Evolutionary conservation across 371 early-diverging fungal genomes (phyloP).

Genomic region (Parasitella parasitica): DNA sequence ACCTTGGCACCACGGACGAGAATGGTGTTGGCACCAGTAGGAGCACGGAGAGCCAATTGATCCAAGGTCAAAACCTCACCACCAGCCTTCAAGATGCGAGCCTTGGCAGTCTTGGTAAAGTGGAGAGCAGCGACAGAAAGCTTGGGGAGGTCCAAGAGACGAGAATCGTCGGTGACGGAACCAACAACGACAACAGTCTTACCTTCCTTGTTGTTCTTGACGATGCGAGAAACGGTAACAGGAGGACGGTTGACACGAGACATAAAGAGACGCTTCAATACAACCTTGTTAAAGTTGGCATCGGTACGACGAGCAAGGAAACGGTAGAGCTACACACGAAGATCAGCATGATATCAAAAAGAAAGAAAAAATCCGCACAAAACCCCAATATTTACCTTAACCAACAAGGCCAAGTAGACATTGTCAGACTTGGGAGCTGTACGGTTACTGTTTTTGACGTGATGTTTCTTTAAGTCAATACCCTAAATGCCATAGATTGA

Average conservation of each 20-base stretch:
- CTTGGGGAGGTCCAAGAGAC: constrained; percentile 94
- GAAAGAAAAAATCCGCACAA: too few species aligned
- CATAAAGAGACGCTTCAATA: constrained; percentile 98
- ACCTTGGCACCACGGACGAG: constrained; percentile 90
- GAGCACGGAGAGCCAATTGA: constrained; percentile 97
- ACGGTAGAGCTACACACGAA: constrained; percentile 98
- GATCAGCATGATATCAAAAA: too few species aligned
- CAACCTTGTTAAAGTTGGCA: constrained; percentile 97
- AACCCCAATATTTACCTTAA: constrained; percentile 69
- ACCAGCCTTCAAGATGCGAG: constrained; percentile 96
- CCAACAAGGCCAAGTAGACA: constrained; percentile 93
- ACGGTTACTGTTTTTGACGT: constrained; percentile 89
- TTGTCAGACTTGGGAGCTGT: constrained; percentile 87
- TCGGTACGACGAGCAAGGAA: constrained; percentile 98
- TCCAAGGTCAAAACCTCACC: constrained; percentile 98
- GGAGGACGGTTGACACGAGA: constrained; percentile 97
- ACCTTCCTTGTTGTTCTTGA: constrained; percentile 67
- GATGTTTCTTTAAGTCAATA: constrained; percentile 95
- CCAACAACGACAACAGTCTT: constrained; percentile 94
- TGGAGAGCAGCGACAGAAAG: constrained; percentile 93
- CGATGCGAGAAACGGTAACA: constrained; percentile 88
- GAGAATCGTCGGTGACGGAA: constrained; percentile 95
- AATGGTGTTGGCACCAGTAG: constrained; percentile 94
- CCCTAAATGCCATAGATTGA: constrained; percentile 57
- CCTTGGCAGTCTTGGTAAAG: constrained; percentile 92